A percentile compares a stretch with the other conserved stretches of the same genome.
These are phyloP conservation scores for Clonostachys sp. DNA, from an alignment of 2,329 filamentous ascomycete species.

Conservation along the genomic window DNA sequence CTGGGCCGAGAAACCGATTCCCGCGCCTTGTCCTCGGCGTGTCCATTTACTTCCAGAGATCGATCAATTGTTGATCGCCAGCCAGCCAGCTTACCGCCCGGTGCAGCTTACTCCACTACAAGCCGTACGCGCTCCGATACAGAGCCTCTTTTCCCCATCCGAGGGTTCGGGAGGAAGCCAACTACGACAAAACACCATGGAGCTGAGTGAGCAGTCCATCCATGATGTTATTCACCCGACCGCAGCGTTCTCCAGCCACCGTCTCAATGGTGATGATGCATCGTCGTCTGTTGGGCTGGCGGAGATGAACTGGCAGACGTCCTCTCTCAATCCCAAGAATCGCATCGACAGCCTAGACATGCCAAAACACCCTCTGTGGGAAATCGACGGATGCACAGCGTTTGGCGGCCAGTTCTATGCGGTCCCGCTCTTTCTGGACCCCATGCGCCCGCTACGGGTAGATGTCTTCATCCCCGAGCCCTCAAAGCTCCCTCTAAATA, in stretches of 20 bases:
- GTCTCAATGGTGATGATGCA: neutral
- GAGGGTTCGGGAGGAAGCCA: too few relatives aligned
- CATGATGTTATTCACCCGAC: constrained; percentile 55
- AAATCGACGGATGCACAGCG: constrained; percentile 53
- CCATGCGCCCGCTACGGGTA: constrained; percentile 45
- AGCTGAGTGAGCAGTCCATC: constrained; percentile 46
- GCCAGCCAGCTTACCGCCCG: neutral
- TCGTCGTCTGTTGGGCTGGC: neutral
- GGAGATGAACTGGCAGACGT: constrained; percentile 35
- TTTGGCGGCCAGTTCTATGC: constrained; percentile 55
- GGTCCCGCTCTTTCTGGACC: constrained; percentile 43
- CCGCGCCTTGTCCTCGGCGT: too few relatives aligned
- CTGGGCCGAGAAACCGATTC: too few relatives aligned
- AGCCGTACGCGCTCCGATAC: neutral
- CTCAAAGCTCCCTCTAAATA: constrained; percentile 26
- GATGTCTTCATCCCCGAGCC: constrained; percentile 54
- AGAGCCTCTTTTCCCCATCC: too few relatives aligned
- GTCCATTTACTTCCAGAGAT: neutral
- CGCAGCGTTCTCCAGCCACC: constrained; percentile 36
- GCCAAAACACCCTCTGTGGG: constrained; percentile 42
- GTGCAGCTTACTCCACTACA: neutral
- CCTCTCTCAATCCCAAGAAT: constrained; percentile 55
- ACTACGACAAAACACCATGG: constrained; percentile 30
- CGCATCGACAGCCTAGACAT: constrained; percentile 51
- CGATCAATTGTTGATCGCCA: neutral